Evolutionary conservation across 306 rosid species (phyloP).

Genomic region (Casuarina cunninghamiana): DNA sequence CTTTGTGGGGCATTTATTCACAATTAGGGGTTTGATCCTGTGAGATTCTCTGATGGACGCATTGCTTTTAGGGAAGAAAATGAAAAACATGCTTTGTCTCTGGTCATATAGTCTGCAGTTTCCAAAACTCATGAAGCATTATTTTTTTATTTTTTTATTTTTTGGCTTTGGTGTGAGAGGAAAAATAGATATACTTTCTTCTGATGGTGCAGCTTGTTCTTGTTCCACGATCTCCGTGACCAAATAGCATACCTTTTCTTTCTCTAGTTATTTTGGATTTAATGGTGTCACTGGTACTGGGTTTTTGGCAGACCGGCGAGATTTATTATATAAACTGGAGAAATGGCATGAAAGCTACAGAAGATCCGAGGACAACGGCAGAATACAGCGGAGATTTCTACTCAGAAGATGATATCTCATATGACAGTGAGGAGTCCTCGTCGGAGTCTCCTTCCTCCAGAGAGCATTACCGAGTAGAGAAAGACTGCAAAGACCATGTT

Average conservation of each 20-base stretch:
- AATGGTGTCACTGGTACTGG: neutral
- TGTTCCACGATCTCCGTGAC: neutral
- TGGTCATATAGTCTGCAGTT: neutral
- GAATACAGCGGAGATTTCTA: constrained; percentile 48
- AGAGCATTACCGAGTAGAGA: constrained; percentile 21
- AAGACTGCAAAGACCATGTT: constrained; percentile 50
- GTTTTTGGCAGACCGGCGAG: constrained; percentile 73
- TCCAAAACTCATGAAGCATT: neutral
- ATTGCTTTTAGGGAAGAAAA: neutral
- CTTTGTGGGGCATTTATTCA: neutral
- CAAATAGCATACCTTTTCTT: neutral
- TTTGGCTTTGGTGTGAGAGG: neutral
- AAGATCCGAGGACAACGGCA: constrained; percentile 66
- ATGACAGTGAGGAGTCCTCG: constrained; percentile 80
- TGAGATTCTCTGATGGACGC: neutral
- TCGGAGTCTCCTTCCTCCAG: constrained; percentile 57
- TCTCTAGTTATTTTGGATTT: too few species aligned
- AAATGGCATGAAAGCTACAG: constrained; percentile 87
- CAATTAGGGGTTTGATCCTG: neutral
- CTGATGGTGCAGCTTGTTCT: neutral
- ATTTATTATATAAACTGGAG: constrained; percentile 95
- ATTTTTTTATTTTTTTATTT: too few species aligned
- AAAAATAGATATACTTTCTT: neutral
- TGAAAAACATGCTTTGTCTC: neutral
- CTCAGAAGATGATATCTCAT: constrained; percentile 63